These are phyloP conservation scores for Linum usitatissimum DNA, from an alignment of 345 rosid species.

Conservation along the genomic window DNA sequence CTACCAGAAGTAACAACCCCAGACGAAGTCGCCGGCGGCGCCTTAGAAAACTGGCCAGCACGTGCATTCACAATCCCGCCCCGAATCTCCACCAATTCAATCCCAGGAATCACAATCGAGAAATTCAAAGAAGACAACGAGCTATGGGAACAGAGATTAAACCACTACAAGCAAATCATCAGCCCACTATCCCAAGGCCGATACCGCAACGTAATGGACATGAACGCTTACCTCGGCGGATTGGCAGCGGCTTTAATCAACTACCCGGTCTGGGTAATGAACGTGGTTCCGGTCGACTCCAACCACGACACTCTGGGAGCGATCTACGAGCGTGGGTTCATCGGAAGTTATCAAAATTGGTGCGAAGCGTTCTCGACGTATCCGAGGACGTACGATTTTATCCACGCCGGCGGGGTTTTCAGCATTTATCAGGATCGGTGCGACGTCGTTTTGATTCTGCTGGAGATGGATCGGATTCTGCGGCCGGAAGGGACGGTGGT, in stretches of 20 bases:
- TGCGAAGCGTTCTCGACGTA: slow-evolving; percentile 95
- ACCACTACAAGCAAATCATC: slow-evolving; percentile 49
- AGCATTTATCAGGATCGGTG: slow-evolving; percentile 80
- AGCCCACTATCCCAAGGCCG: slow-evolving; percentile 50
- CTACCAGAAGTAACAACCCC: slow-evolving; percentile 55
- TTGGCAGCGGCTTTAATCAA: slow-evolving; percentile 65
- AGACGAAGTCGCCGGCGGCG: slow-evolving; percentile 79
- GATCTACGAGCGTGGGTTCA: slow-evolving; percentile 72
- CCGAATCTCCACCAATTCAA: slow-evolving; percentile 55
- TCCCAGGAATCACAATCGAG: slow-evolving; percentile 53
- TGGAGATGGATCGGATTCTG: slow-evolving; percentile 93
- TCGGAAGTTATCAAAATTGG: slow-evolving; percentile 92
- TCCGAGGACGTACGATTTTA: slow-evolving; percentile 94
- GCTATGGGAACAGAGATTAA: slow-evolving; percentile 63
- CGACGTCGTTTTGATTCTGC: slow-evolving; percentile 57
- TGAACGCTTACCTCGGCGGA: slow-evolving; percentile 90
- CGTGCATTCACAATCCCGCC: slow-evolving; percentile 76
- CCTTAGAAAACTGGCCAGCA: slow-evolving; percentile 75
- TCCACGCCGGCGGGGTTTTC: slow-evolving; percentile 76
- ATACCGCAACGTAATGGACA: slow-evolving; percentile 84
- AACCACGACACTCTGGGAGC: slow-evolving; percentile 71
- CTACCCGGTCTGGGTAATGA: slow-evolving; percentile 90
- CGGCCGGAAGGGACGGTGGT: slow-evolving; percentile 95
- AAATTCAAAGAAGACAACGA: slow-evolving; percentile 66
- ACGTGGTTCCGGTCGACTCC: slow-evolving; percentile 62